Evolutionary conservation across 257 asterid genomes (phyloP), one percentile per base, ranked within the genome.

Genomic region (Paulownia fortunei): DNA sequence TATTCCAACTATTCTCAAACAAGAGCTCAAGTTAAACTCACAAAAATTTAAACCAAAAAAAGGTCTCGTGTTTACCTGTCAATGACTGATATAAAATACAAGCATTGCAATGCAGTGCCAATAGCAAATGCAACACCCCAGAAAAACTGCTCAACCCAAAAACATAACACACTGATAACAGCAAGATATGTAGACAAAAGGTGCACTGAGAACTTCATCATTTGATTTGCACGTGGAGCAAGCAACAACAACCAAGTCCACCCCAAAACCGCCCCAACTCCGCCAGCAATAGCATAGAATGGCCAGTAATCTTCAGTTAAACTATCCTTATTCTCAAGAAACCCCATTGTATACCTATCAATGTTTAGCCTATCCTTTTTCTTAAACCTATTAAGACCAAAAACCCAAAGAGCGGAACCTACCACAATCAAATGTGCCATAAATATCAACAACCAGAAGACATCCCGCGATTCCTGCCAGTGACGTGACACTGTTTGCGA

Each of bases 241-340:
- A 95, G 94, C 39, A 95, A 81, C 73, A 94, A 81, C 88, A 93
- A 82, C 99, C 99, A 96, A 79, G 84, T 75, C 92, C 97, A 95
- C 23, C 97, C 99, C 66, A 93, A 82, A 78, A 86, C 54, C 6
- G 94, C 87, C 63, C 94, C 99, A 63, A 86, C 86, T 39, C 92
- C 96, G 51, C 94, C 97, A 73, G 97, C 97, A 64, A 88, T 81
- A 27, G 94, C 97, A 68, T 91, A 95, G 72, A 93, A 79, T 47
- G 92, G 96, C 98, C 98, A 96, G 80, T 83, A 96, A 71, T 96
- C 98, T 85, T 96, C 99, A 0, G 99, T 96, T 76, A 96, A 85
- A 69, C 97, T 97, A 62, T 87, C 85, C 75, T 88, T 89, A 69
- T 92, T 92, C 84, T 91, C 97, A 19, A 90, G 94, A 89, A 84